Evolutionary conservation across 2,329 filamentous ascomycete species (phyloP), one percentile per base, ranked within the genome.

Genomic region (Alternaria ventricosa): DNA sequence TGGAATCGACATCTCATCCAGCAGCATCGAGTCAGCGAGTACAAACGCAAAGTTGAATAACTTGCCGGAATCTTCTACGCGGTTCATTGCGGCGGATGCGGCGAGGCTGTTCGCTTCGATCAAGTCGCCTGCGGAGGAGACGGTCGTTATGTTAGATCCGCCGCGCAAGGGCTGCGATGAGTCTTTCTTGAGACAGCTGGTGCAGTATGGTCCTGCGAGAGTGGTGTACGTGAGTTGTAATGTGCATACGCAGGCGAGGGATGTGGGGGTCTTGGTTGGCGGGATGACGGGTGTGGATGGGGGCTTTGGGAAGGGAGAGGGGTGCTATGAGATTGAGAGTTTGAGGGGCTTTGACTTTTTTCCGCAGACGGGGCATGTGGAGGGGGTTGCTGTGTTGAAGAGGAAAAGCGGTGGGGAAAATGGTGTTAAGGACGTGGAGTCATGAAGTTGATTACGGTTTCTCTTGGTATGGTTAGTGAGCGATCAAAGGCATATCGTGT

Each of bases 201-300:
- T 97, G 57, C 81, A 83, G 6, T 97, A 92, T 73, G 91, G 87
- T 1, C 95, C 96, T 0, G 86, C 86, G 67, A 86, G 96, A 63
- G 88, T 99, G 11, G 89, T 97, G 5, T 99, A 99, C 78, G 95
- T 99, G 44, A 97, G 92, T 77, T 99, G 96, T 75, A 99, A 99
- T 75, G 96, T 99, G 68, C 96, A 99, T 78, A 98, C 95, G 9
- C 96, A 98, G 85, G 96, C 96, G 13, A 85, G 96, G 57, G 96
- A 99, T 80, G 90, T 99, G 1, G 96, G 94, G 0, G 88, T 95
- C 65, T 82, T 99, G 73, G 93, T 98, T 1, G 86, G 90, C 36
- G 94, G 94, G 0, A 81, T 88, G 73, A 78, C 79, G 50, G 75
- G 79, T 15, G 74, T 80, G 18, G 76, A 81, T 67, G 76, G 74